Evolutionary conservation across 768 basidiomycete species (phyloP).

Genomic region (Psilocybe azurescens): DNA sequence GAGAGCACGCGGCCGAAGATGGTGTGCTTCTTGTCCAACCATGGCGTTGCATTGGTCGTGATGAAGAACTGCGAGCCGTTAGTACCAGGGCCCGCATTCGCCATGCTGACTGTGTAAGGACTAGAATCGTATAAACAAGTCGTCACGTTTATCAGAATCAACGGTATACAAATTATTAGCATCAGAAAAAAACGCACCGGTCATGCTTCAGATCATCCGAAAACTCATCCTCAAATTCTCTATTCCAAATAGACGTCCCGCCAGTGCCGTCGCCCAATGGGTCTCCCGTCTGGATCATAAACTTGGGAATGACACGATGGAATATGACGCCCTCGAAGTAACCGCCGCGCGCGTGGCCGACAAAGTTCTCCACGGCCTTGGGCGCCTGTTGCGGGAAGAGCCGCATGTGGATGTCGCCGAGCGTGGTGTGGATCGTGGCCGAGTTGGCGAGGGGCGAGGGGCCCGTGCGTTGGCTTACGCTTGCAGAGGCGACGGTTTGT

Average conservation of each 20-base stretch:
- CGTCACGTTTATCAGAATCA: too few species aligned
- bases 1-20: slow-evolving; percentile 90
- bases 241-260: slow-evolving; percentile 88
- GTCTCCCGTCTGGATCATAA: slow-evolving; percentile 98
- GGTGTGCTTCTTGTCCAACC: slow-evolving; percentile 91
- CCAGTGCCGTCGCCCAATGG: slow-evolving; percentile 96
- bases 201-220: slow-evolving; percentile 89
- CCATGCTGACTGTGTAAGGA: slow-evolving; percentile 96
- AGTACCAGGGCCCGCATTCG: slow-evolving; percentile 87
- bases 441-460: slow-evolving; percentile 77
- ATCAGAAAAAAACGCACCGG: slow-evolving; percentile 50
- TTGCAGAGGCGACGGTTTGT: slow-evolving; percentile 79
- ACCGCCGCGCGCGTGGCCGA: slow-evolving; percentile 85
- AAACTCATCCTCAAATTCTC: slow-evolving; percentile 94
- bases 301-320: slow-evolving; percentile 98
- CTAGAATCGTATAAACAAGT: slow-evolving; percentile 38
- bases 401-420: slow-evolving; percentile 90
- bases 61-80: slow-evolving; percentile 99
- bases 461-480: slow-evolving; percentile 51
- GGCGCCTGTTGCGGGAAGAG: slow-evolving; percentile 93
- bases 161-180: neutral
- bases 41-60: slow-evolving; percentile 92
- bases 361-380: slow-evolving; percentile 97
- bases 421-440: slow-evolving; percentile 93
- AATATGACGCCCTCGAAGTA: slow-evolving; percentile 95